phyloP scores from a whole-genome alignment of 305 asterid species.

The Stenogyne calaminthoides region DNA sequence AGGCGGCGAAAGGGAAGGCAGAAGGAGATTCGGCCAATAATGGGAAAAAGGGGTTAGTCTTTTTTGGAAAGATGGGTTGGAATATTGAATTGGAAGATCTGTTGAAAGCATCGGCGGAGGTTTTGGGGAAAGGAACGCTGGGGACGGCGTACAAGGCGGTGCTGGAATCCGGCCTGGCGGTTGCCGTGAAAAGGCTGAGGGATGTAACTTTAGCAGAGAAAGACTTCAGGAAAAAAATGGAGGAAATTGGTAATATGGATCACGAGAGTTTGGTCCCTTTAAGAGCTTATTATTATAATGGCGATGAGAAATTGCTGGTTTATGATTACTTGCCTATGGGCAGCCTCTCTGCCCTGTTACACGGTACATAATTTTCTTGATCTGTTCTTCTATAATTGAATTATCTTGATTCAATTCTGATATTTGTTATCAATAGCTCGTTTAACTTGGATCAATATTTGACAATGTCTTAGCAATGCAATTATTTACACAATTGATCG shows the following conservation, averaged over 20 bases:
- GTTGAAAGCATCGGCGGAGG: conserved; percentile 61
- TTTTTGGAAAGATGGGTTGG: conserved; percentile 42
- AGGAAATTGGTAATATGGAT: conserved; percentile 53
- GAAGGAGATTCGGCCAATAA: conserved; percentile 29
- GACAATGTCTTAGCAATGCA: no score
- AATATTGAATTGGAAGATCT: conserved; percentile 58
- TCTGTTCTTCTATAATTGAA: not conserved
- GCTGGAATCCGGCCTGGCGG: conserved; percentile 46
- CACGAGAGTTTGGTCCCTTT: conserved; percentile 60
- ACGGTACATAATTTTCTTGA: conserved; percentile 43
- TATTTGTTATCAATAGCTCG: no score
- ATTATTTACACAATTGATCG: not conserved
- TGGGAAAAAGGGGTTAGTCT: conserved; percentile 46
- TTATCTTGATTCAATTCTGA: not conserved
- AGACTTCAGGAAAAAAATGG: conserved; percentile 58
- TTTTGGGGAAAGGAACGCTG: conserved; percentile 57
- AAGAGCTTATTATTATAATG: conserved; percentile 57
- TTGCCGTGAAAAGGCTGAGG: conserved; percentile 60
- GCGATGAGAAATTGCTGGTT: conserved; percentile 60
- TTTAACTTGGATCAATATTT: no score
- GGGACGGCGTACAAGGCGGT: conserved; percentile 67
- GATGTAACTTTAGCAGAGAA: conserved; percentile 54
- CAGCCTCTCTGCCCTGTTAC: conserved; percentile 66
- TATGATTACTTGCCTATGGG: conserved; percentile 67
- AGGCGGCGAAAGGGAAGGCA: conserved; percentile 38